Evolutionary conservation across 176 grass and related monocot species (phyloP).

Genomic region (Tillandsia leiboldiana): DNA sequence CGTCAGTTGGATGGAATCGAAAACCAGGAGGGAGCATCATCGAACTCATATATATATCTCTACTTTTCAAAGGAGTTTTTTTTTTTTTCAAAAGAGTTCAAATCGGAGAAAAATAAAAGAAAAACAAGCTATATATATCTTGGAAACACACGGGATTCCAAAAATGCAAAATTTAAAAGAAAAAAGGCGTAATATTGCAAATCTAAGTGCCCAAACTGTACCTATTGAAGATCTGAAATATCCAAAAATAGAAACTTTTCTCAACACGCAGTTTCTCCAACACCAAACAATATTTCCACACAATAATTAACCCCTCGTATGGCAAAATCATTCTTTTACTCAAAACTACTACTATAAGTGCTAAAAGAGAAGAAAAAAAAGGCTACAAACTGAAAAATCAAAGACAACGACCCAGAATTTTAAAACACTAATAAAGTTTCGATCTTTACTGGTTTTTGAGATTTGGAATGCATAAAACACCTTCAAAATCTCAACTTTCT

Average conservation of each 20-base stretch:
- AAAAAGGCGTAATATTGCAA: not conserved
- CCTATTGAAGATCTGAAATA: constrained; percentile 63
- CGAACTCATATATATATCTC: constrained; percentile 22
- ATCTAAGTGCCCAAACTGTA: constrained; percentile 11
- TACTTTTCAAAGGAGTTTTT: not conserved
- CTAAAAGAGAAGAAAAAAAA: no score
- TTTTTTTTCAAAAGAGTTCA: no score
- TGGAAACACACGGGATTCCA: not conserved
- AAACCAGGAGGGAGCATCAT: constrained; percentile 74
- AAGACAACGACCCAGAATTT: not conserved
- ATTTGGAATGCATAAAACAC: not conserved
- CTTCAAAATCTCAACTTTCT: not conserved
- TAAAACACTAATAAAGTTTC: not conserved
- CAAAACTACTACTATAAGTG: no score
- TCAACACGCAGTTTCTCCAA: constrained; percentile 28
- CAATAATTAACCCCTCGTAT: constrained; percentile 10
- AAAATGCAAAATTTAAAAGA: not conserved
- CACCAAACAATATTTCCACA: constrained; percentile 20
- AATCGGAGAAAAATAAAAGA: not conserved
- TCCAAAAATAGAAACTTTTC: constrained; percentile 79
- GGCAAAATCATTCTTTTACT: constrained; percentile 21
- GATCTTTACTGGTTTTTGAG: constrained; percentile 4
- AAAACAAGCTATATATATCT: not conserved
- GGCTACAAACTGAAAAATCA: no score
- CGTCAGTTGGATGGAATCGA: constrained; percentile 98